Percentiles rank a stretch among this genome's conserved stretches.
These are phyloP conservation scores for Cyclostephanos tholiformis DNA, from an alignment of 108 stramenopile species.

Conservation along the genomic window DNA sequence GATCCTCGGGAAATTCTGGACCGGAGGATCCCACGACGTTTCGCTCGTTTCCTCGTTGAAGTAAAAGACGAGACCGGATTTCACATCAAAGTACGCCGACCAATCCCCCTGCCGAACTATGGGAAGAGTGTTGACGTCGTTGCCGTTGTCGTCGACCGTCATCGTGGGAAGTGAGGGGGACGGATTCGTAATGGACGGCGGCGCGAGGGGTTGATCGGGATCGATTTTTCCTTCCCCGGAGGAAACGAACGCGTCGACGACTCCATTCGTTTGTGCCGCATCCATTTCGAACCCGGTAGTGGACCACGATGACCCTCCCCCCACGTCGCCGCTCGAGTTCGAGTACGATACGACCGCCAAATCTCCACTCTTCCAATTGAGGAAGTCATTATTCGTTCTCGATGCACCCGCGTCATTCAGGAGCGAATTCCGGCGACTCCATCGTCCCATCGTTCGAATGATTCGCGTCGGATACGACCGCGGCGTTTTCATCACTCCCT, in stretches of 20 bases:
- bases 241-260: neutral
- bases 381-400: too few species aligned
- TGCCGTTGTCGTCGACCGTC: neutral
- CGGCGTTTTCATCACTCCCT: neutral
- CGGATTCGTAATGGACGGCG: neutral
- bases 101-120: slow-evolving; percentile 33
- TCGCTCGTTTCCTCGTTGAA: slow-evolving; percentile 27
- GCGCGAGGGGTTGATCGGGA: neutral
- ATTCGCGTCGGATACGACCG: neutral
- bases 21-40: slow-evolving; percentile 46
- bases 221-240: neutral
- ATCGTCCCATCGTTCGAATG: neutral
- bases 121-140: slow-evolving; percentile 4
- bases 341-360: neutral
- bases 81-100: slow-evolving; percentile 35
- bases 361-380: neutral
- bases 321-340: neutral
- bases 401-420: neutral
- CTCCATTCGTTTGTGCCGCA: neutral
- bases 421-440: neutral
- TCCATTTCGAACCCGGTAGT: neutral
- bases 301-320: neutral
- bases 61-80: slow-evolving; percentile 40
- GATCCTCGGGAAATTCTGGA: slow-evolving; percentile 17
- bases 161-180: neutral